phyloP scores from a whole-genome alignment of 1,284 basidiomycete species.

The Cronartium quercuum region DNA sequence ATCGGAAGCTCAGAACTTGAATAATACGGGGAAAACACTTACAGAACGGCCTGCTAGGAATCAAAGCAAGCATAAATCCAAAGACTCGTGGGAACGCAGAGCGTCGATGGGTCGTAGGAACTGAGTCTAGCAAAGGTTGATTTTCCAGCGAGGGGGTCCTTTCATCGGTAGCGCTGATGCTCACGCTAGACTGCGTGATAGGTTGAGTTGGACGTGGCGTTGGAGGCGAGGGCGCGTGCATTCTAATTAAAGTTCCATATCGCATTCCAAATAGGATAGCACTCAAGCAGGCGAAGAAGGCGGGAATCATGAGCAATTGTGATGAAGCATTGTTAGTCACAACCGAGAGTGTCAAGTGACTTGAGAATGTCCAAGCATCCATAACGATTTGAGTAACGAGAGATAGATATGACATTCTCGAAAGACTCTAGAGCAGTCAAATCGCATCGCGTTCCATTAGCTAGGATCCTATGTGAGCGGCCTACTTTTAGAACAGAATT shows the following conservation, averaged over 20 bases:
- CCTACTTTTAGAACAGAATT: no score
- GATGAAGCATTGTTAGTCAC: constrained; percentile 42
- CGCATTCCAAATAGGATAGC: constrained; percentile 46
- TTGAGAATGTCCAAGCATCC: constrained; percentile 43
- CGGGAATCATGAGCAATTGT: constrained; percentile 42
- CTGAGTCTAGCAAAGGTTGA: neutral
- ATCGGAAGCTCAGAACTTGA: no score
- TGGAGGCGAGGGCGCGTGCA: constrained; percentile 39
- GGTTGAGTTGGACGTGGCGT: neutral
- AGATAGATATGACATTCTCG: constrained; percentile 44
- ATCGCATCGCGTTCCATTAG: neutral
- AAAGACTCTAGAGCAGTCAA: constrained; percentile 39
- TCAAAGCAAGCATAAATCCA: neutral
- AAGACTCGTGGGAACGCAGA: neutral
- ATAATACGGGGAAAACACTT: neutral
- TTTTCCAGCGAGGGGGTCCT: constrained; percentile 13
- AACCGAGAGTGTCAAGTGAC: neutral
- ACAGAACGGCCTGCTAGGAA: neutral
- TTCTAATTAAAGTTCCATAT: constrained; percentile 44
- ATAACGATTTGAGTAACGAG: constrained; percentile 45
- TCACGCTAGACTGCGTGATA: constrained; percentile 5
- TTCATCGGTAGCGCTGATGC: constrained; percentile 8
- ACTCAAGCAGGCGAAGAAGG: constrained; percentile 45
- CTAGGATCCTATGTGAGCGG: neutral
- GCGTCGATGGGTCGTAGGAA: constrained; percentile 9